phyloP scores from a whole-genome alignment of 1,284 basidiomycete genomes.

The Heterobasidion parviporum region DNA sequence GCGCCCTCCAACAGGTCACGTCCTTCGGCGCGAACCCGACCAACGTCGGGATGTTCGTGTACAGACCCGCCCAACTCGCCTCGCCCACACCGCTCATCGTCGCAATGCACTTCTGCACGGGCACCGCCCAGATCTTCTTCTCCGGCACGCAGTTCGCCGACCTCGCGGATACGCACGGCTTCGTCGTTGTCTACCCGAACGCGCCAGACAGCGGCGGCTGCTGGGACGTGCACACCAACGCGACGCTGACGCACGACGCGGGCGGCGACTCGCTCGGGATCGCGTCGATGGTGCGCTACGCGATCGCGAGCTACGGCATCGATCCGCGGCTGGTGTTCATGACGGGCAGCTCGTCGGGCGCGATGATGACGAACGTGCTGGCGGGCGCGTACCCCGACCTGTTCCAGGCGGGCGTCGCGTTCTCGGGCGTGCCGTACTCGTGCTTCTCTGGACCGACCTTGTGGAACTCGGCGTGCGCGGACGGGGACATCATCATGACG shows the following conservation, averaged over 20 bases:
- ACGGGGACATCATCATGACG: slow-evolving; percentile 36
- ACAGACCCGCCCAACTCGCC: slow-evolving; percentile 35
- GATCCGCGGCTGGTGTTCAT: slow-evolving; percentile 37
- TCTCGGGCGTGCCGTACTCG: slow-evolving; percentile 45
- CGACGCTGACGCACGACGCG: slow-evolving; percentile 43
- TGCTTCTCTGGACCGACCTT: slow-evolving; percentile 39
- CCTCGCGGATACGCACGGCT: slow-evolving; percentile 37
- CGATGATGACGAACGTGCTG: slow-evolving; percentile 56
- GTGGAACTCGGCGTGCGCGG: slow-evolving; percentile 43
- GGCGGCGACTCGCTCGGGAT: slow-evolving; percentile 49
- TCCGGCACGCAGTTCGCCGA: slow-evolving; percentile 37
- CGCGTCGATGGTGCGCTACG: slow-evolving; percentile 37
- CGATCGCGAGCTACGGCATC: slow-evolving; percentile 39
- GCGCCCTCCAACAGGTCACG: slow-evolving; percentile 10
- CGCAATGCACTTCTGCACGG: slow-evolving; percentile 44
- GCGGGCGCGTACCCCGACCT: slow-evolving; percentile 48
- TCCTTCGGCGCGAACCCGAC: slow-evolving; percentile 43
- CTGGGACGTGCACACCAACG: slow-evolving; percentile 39
- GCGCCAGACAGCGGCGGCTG: slow-evolving; percentile 39
- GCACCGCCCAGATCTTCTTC: slow-evolving; percentile 45
- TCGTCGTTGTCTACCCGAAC: slow-evolving; percentile 38
- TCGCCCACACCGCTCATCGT: slow-evolving; percentile 38
- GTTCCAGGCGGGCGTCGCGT: slow-evolving; percentile 38
- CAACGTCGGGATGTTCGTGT: slow-evolving; percentile 38
- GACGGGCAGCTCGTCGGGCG: slow-evolving; percentile 46